Evolutionary conservation across 164 flowering plant genomes (phyloP).

Genomic region (Nymphaea colorata): DNA sequence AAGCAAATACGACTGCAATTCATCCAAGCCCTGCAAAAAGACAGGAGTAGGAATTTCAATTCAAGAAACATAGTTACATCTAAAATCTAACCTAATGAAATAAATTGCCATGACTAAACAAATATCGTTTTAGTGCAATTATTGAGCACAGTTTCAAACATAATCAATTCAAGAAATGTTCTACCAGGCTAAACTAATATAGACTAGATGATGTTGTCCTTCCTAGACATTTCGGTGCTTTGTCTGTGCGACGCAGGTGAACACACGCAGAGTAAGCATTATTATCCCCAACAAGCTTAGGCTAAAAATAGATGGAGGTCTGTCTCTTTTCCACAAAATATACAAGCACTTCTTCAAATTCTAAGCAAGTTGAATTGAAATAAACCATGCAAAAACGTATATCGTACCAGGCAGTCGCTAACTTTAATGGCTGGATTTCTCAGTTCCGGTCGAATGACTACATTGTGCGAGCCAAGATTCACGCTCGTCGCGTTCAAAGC

Average conservation of each 20-base stretch:
- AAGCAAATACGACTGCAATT: constrained; percentile 85
- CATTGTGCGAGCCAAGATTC: constrained; percentile 38
- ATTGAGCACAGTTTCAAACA: no score
- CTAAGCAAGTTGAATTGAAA: background rate
- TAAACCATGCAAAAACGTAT: background rate
- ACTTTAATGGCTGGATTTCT: constrained; percentile 53
- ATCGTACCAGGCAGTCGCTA: constrained; percentile 51
- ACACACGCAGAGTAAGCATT: no score
- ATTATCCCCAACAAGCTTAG: no score
- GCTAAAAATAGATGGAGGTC: no score
- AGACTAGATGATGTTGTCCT: no score
- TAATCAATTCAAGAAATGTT: no score
- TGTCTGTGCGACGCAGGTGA: no score
- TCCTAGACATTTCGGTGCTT: no score
- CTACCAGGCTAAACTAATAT: no score
- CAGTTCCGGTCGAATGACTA: constrained; percentile 40
- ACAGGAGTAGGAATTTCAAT: background rate
- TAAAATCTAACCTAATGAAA: background rate
- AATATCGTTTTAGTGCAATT: no score
- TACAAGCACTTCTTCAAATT: no score
- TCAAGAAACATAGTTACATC: background rate
- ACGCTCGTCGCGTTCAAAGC: constrained; percentile 47
- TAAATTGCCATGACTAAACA: background rate
- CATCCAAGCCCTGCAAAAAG: constrained; percentile 62
- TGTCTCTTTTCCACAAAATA: no score